Evolutionary conservation across 1,139 yeast genomes (phyloP).

Genomic region (Petasospora rhodanensis): DNA sequence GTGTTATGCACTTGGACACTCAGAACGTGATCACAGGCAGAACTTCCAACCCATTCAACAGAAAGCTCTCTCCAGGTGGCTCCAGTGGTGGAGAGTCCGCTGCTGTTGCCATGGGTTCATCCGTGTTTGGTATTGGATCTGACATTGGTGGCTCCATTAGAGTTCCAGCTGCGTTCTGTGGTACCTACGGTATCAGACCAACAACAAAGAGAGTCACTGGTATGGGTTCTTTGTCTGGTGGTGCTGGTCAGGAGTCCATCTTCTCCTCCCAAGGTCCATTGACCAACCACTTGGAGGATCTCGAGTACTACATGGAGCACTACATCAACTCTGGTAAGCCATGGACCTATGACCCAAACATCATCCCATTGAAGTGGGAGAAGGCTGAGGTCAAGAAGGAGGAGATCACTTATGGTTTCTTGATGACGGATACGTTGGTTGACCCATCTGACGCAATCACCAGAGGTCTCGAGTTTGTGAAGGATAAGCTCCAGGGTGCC

Average conservation of each 20-base stretch:
- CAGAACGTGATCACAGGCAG: slow-evolving; percentile 47
- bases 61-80: slow-evolving; percentile 59
- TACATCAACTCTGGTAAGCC: slow-evolving; percentile 62
- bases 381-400: slow-evolving; percentile 37
- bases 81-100: slow-evolving; percentile 82
- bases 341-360: slow-evolving; percentile 51
- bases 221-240: slow-evolving; percentile 51
- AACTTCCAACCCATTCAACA: slow-evolving; percentile 51
- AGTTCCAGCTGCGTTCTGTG: slow-evolving; percentile 72
- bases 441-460: slow-evolving; percentile 54
- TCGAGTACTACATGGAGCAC: slow-evolving; percentile 58
- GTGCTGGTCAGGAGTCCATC: slow-evolving; percentile 38
- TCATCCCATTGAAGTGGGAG: slow-evolving; percentile 57
- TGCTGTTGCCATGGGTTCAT: slow-evolving; percentile 57
- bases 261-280: slow-evolving; percentile 64
- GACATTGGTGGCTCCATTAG: slow-evolving; percentile 81
- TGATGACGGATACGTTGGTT: slow-evolving; percentile 42
- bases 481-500: slow-evolving; percentile 32
- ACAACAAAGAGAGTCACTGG: slow-evolving; percentile 57
- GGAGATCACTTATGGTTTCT: slow-evolving; percentile 33
- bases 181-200: slow-evolving; percentile 66
- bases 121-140: slow-evolving; percentile 66
- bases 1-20: slow-evolving; percentile 53
- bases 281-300: slow-evolving; percentile 56
- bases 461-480: slow-evolving; percentile 40